These are phyloP conservation scores for Dothistroma pini DNA, from an alignment of 2,329 filamentous ascomycete genomes.

Conservation along the genomic window DNA sequence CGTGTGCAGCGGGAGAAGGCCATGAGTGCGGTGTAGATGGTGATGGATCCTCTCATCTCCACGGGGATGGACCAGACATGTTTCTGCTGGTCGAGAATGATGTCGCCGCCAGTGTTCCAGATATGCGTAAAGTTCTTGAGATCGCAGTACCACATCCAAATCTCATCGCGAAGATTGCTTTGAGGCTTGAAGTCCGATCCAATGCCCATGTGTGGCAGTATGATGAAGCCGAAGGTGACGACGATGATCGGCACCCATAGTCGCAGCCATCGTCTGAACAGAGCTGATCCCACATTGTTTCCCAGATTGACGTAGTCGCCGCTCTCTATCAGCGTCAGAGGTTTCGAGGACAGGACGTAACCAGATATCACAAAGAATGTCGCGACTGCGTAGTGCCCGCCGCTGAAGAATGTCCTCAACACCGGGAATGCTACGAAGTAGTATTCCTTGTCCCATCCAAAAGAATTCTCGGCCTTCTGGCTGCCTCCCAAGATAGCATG, in stretches of 20 bases:
- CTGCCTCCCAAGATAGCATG: conserved; percentile 37
- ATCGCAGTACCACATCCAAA: conserved; percentile 53
- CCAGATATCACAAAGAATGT: conserved; percentile 53
- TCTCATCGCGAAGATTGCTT: conserved; percentile 46
- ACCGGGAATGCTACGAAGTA: conserved; percentile 54
- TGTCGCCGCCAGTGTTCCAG: conserved; percentile 55
- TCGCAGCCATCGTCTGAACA: conserved; percentile 51
- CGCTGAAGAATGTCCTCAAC: conserved; percentile 58
- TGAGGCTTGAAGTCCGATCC: conserved; percentile 30
- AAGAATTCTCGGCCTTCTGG: conserved; percentile 21
- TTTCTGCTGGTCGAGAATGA: conserved; percentile 57
- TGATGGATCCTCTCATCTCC: conserved; percentile 61
- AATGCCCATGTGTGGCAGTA: conserved; percentile 50
- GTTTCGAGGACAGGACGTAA: conserved; percentile 50
- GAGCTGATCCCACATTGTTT: conserved; percentile 46
- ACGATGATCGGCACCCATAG: conserved; percentile 52
- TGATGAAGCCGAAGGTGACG: conserved; percentile 54
- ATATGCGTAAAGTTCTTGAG: conserved; percentile 68
- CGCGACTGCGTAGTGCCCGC: conserved; percentile 58
- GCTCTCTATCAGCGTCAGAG: conserved; percentile 39
- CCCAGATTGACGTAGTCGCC: conserved; percentile 30
- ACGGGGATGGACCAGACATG: conserved; percentile 63
- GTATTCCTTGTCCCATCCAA: conserved; percentile 29
- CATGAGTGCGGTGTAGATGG: conserved; percentile 56
- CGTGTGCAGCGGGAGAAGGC: conserved; percentile 56